Percentiles rank a stretch among this genome's conserved stretches.
phyloP scores from a whole-genome alignment of 495 filamentous ascomycete species.

The Neurospora sp. region DNA sequence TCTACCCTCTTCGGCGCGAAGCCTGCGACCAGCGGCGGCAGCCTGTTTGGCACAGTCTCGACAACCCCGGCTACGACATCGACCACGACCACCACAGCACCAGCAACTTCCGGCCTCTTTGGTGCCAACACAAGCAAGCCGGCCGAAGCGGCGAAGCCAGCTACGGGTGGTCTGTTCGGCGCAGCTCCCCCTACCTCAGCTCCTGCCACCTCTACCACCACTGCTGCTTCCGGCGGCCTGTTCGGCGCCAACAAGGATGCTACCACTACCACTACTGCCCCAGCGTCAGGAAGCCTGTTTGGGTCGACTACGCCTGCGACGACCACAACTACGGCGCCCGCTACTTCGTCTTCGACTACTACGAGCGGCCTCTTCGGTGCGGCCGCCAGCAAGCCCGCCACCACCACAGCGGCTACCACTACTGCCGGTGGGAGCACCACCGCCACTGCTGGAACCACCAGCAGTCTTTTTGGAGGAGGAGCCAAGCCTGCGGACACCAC shows the following conservation, averaged over 20 bases:
- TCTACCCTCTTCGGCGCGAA: not conserved
- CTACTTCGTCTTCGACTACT: not conserved
- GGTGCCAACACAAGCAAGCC: slow-evolving; percentile 17
- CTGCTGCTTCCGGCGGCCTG: not conserved
- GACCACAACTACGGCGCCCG: slow-evolving; percentile 9
- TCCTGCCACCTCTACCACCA: not conserved
- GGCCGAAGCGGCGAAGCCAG: slow-evolving; percentile 1
- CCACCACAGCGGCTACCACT: slow-evolving; percentile 2
- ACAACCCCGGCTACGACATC: slow-evolving; percentile 14
- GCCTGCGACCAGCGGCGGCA: not conserved
- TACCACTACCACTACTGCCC: not conserved
- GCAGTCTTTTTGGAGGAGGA: slow-evolving; percentile 23
- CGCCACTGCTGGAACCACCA: slow-evolving; percentile 3
- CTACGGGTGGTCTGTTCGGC: not conserved
- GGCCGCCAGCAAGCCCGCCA: slow-evolving; percentile 8
- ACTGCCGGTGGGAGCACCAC: slow-evolving; percentile 1
- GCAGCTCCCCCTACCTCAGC: not conserved
- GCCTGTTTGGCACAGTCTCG: not conserved
- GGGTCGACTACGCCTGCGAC: slow-evolving; percentile 3
- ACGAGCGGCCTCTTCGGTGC: slow-evolving; percentile 9
- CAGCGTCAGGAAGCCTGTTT: slow-evolving; percentile 1
- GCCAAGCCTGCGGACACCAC: slow-evolving; percentile 14
- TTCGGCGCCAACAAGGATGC: slow-evolving; percentile 1
- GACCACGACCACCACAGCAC: slow-evolving; percentile 2
- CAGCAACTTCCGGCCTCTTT: slow-evolving; percentile 5